phyloP scores from a whole-genome alignment of 129 eudicot species.

The Glebionis coronaria region DNA sequence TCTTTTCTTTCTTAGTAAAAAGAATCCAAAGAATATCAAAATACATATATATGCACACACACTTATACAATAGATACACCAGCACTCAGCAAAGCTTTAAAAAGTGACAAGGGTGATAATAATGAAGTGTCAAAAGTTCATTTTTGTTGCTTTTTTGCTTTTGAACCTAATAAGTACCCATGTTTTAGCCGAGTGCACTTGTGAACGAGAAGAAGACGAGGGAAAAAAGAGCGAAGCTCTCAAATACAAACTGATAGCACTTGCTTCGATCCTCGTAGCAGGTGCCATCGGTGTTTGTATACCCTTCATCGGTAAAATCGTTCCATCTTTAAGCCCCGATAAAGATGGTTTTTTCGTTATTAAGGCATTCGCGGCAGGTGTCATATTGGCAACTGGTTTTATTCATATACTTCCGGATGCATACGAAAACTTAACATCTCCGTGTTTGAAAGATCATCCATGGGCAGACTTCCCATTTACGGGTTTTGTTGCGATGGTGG shows the following conservation, averaged over 20 bases:
- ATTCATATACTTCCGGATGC: conserved; percentile 43
- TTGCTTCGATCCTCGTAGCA: conserved; percentile 27
- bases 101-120: background rate
- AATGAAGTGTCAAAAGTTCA: background rate
- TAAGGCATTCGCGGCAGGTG: conserved; percentile 4
- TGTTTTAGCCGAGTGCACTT: conserved; percentile 31
- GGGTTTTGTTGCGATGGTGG: conserved; percentile 20
- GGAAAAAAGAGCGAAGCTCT: conserved; percentile 29
- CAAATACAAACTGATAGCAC: conserved; percentile 38
- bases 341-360: conserved; percentile 1
- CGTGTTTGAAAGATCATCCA: conserved; percentile 17
- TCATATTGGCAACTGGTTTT: conserved; percentile 2
- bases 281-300: conserved; percentile 32
- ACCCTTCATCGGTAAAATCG: conserved; percentile 26
- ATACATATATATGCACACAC: no score
- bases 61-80: no score
- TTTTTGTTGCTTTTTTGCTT: conserved; percentile 17
- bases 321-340: conserved; percentile 26
- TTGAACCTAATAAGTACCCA: background rate
- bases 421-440: conserved; percentile 22
- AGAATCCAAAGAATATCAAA: no score
- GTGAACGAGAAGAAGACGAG: conserved; percentile 22
- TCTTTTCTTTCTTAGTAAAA: no score
- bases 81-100: background rate
- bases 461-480: conserved; percentile 36